Conservation (phyloP, 768 basidiomycete genomes). For the Lactarius pseudohatsudake region DNA sequence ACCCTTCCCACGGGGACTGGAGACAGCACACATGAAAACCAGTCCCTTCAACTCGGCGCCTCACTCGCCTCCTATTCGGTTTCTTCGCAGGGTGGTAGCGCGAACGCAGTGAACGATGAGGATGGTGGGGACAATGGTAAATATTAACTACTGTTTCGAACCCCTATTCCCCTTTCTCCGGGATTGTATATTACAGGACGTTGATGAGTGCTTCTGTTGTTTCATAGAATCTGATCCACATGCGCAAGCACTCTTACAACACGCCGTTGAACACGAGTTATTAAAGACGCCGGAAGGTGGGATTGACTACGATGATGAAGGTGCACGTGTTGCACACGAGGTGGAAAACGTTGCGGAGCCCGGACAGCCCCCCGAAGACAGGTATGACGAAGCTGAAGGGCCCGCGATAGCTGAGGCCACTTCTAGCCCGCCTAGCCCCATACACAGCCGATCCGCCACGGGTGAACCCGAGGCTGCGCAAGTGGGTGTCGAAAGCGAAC, state of each 20-base stretch:
- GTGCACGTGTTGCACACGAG: constrained; percentile 26
- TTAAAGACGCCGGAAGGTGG: not conserved
- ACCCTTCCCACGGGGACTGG: not conserved
- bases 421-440: constrained; percentile 13
- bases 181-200: constrained; percentile 27
- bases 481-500: not conserved
- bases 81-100: constrained; percentile 24
- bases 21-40: constrained; percentile 28
- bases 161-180: constrained; percentile 28
- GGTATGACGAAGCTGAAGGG: constrained; percentile 16
- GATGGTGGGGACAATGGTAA: constrained; percentile 42
- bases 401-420: constrained; percentile 1
- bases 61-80: constrained; percentile 7
- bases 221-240: constrained; percentile 27
- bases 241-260: constrained; percentile 20
- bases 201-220: constrained; percentile 27
- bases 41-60: constrained; percentile 20
- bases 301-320: constrained; percentile 16
- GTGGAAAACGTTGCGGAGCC: constrained; percentile 8
- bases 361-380: not conserved
- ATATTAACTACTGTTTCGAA: constrained; percentile 38
- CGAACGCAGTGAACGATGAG: constrained; percentile 26
- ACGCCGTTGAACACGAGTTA: constrained; percentile 8
- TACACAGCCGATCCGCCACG: constrained; percentile 9
- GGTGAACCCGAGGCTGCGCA: constrained; percentile 4